These are phyloP conservation scores for bread wheat (Triticum aestivum) DNA, from an alignment of 176 grass and related monocot genomes.

Conservation along the genomic window IWGSC_CS_RefSeq_v2.1 NC_057797.1:380003674-380004173, in stretches of 20 bases:
- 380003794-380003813: too few species aligned
- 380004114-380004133: background rate
- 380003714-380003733: too few species aligned
- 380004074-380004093: conserved; percentile 11
- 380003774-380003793: too few species aligned
- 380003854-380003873: background rate
- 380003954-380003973: conserved; percentile 40
- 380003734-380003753: too few species aligned
- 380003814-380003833: too few species aligned
- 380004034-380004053: conserved; percentile 49
- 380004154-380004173: background rate
- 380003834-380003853: background rate
- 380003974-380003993: conserved; percentile 43
- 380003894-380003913: background rate
- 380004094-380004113: conserved; percentile 11
- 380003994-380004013: background rate
- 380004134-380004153: background rate
- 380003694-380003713: too few species aligned
- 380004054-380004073: conserved; percentile 30
- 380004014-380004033: conserved; percentile 40
- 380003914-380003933: background rate
- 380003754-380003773: too few species aligned
- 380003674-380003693: too few species aligned
- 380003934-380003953: conserved; percentile 12
- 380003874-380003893: background rate